phyloP scores from a whole-genome alignment of 805 yeast species.

The Schwanniomyces sp. region DNA sequence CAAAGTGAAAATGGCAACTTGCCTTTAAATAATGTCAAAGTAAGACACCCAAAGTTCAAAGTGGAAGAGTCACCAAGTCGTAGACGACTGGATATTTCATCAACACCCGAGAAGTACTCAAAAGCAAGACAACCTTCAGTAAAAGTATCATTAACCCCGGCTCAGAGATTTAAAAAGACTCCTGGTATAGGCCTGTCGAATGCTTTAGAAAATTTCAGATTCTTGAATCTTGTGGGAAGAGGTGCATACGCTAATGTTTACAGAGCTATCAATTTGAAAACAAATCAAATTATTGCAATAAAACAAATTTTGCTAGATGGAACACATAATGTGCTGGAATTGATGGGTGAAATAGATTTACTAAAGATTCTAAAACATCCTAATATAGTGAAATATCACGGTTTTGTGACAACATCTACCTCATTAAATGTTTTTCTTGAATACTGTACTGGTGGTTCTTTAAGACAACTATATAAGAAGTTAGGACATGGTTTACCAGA shows the following conservation, averaged over 20 bases:
- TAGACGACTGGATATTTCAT: background rate
- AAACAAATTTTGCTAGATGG: slow-evolving; percentile 69
- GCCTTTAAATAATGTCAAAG: background rate
- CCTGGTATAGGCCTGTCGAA: slow-evolving; percentile 37
- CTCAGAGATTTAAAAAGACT: slow-evolving; percentile 48
- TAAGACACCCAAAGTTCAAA: background rate
- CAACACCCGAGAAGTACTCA: slow-evolving; percentile 5
- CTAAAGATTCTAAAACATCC: slow-evolving; percentile 64
- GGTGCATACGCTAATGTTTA: slow-evolving; percentile 94
- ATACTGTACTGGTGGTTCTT: slow-evolving; percentile 62
- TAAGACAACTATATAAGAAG: slow-evolving; percentile 50
- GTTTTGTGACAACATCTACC: slow-evolving; percentile 56
- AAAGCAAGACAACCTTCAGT: slow-evolving; percentile 30
- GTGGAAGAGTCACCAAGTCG: background rate
- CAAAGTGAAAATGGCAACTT: background rate
- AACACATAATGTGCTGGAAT: slow-evolving; percentile 41
- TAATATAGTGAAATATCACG: slow-evolving; percentile 67
- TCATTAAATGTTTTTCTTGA: slow-evolving; percentile 63
- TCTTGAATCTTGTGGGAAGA: slow-evolving; percentile 70
- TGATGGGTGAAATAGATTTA: slow-evolving; percentile 68
- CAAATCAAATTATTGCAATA: slow-evolving; percentile 73
- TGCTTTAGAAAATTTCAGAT: slow-evolving; percentile 49
- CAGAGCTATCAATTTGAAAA: slow-evolving; percentile 64
- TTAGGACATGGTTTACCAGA: slow-evolving; percentile 58
- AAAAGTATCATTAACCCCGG: slow-evolving; percentile 48